Evolutionary conservation across 805 yeast species (phyloP).

Genomic region (Zygosaccharomyces siamensis): DNA sequence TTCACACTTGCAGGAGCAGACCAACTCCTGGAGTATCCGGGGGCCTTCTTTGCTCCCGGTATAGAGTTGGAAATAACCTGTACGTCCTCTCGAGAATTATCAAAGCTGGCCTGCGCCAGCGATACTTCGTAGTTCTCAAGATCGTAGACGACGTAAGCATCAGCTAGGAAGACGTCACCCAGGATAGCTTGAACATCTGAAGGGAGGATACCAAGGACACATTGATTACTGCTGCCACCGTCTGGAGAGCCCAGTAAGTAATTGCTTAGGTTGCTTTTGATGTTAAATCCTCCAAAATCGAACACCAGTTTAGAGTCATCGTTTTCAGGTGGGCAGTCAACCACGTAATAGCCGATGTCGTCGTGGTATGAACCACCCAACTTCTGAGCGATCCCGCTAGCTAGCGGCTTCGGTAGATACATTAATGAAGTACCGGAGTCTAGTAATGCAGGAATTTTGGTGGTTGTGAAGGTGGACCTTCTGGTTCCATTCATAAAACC

Average conservation of each 20-base stretch:
- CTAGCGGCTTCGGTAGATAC: slow-evolving; percentile 41
- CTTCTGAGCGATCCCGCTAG: slow-evolving; percentile 35
- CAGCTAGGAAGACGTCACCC: slow-evolving; percentile 54
- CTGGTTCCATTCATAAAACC: slow-evolving; percentile 28
- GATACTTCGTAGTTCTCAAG: slow-evolving; percentile 53
- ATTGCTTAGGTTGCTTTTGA: slow-evolving; percentile 44
- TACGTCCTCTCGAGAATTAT: slow-evolving; percentile 17
- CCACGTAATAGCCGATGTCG: slow-evolving; percentile 41
- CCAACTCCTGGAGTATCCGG: slow-evolving; percentile 45
- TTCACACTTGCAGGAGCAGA: slow-evolving; percentile 22
- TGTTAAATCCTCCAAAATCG: slow-evolving; percentile 56
- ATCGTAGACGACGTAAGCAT: slow-evolving; percentile 62
- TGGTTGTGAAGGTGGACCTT: slow-evolving; percentile 27
- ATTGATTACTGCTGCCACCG: slow-evolving; percentile 24
- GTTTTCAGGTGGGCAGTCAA: slow-evolving; percentile 40
- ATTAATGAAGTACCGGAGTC: slow-evolving; percentile 44
- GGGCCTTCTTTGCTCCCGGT: slow-evolving; percentile 48
- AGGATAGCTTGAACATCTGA: slow-evolving; percentile 36
- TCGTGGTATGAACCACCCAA: slow-evolving; percentile 44
- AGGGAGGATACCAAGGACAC: slow-evolving; percentile 43
- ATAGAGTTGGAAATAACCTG: slow-evolving; percentile 29
- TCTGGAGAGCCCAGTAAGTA: slow-evolving; percentile 25
- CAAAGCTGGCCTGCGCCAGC: slow-evolving; percentile 44
- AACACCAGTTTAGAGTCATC: slow-evolving; percentile 39
- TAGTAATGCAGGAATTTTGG: slow-evolving; percentile 38